phyloP scores from a whole-genome alignment of 257 asterid species.

The Anisodus acutangulus region DNA sequence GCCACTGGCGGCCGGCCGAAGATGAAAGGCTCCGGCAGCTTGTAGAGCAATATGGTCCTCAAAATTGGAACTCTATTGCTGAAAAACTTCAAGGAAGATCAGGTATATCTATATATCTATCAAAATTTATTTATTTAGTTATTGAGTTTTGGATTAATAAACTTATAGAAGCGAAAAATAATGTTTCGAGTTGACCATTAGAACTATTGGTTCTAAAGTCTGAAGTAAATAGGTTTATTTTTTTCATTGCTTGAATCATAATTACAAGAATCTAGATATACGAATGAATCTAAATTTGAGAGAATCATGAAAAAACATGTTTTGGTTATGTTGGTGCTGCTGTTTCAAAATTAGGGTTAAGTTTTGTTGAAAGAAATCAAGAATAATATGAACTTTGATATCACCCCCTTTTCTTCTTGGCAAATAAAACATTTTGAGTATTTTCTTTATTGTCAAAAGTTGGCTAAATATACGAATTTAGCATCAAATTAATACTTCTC shows the following conservation, averaged over 20 bases:
- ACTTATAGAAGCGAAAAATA: neutral
- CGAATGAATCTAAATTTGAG: neutral
- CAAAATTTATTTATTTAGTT: neutral
- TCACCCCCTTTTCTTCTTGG: neutral
- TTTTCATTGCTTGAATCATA: neutral
- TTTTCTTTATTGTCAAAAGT: neutral
- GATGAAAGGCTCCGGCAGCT: conserved; percentile 82
- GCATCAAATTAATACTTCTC: conserved; percentile 11
- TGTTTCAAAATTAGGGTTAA: conserved; percentile 34
- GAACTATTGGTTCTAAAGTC: neutral
- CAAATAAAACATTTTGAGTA: neutral
- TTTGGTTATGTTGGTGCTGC: neutral
- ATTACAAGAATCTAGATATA: neutral
- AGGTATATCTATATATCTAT: conserved; percentile 42
- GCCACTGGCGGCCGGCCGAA: conserved; percentile 96
- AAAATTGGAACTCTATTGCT: conserved; percentile 94
- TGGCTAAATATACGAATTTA: neutral
- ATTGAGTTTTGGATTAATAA: neutral
- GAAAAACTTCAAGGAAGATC: conserved; percentile 98
- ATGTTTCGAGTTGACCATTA: neutral
- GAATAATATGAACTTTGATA: no score
- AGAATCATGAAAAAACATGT: neutral
- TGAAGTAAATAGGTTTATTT: neutral
- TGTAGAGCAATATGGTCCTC: conserved; percentile 85
- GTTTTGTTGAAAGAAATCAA: neutral